Evolutionary conservation across 768 basidiomycete genomes (phyloP).

Genomic region (Floccularia luteovirens): DNA sequence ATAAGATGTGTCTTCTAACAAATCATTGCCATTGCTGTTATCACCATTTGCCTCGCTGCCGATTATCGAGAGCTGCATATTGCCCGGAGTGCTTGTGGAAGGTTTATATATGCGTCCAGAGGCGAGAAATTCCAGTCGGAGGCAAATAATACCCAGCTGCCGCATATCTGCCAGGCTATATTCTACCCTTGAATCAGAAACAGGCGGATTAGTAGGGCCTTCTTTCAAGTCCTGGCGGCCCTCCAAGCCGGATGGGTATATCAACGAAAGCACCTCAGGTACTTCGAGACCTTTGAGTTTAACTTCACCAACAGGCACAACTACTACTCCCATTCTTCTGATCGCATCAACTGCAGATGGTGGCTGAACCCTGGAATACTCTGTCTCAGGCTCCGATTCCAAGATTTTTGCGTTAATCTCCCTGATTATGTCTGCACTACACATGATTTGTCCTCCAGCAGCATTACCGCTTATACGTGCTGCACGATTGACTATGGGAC

Average conservation of each 20-base stretch:
- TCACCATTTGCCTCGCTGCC: conserved; percentile 20
- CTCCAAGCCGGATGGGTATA: conserved; percentile 72
- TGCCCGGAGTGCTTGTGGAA: conserved; percentile 34
- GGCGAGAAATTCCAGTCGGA: conserved; percentile 75
- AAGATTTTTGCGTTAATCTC: conserved; percentile 66
- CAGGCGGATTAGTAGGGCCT: conserved; percentile 20
- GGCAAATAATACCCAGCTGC: conserved; percentile 62
- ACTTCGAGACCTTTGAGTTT: conserved; percentile 93
- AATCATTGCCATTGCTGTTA: conserved; percentile 32
- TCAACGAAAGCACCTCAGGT: conserved; percentile 77
- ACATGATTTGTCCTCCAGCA: conserved; percentile 89
- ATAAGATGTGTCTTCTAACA: too few species aligned
- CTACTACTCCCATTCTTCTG: conserved; percentile 56
- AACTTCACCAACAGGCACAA: conserved; percentile 78
- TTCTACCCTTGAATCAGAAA: conserved; percentile 45
- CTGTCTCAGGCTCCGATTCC: conserved; percentile 47
- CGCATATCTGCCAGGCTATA: conserved; percentile 68
- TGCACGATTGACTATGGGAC: conserved; percentile 91
- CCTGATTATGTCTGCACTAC: conserved; percentile 78
- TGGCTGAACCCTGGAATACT: conserved; percentile 51
- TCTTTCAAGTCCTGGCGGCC: conserved; percentile 59
- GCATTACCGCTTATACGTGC: conserved; percentile 79
- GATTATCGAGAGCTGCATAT: conserved; percentile 23
- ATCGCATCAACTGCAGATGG: conserved; percentile 66
- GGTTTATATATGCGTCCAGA: conserved; percentile 52